A percentile compares a stretch with the other conserved stretches of the same genome.
These are phyloP conservation scores for Apium graveolens DNA, from an alignment of 129 eudicot genomes.

Conservation along the genomic window DNA sequence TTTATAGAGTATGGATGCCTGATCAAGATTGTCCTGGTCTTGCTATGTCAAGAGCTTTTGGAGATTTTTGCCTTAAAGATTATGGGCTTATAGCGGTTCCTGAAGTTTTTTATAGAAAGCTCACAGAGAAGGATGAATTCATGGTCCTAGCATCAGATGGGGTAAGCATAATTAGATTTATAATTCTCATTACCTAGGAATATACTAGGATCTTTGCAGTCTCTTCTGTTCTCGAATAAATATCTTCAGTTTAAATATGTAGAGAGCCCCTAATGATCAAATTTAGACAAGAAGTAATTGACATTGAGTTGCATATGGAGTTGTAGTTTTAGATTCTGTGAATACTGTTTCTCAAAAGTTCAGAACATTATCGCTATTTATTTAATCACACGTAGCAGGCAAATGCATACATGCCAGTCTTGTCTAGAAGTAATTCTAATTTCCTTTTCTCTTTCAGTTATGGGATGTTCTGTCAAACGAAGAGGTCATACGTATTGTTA, in stretches of 20 bases:
- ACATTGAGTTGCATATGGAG: neutral
- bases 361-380: neutral
- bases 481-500: conserved; percentile 56
- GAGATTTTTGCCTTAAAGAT: conserved; percentile 80
- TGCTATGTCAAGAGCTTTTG: conserved; percentile 82
- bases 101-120: conserved; percentile 41
- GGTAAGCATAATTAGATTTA: conserved; percentile 29
- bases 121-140: conserved; percentile 59
- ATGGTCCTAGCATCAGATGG: conserved; percentile 80
- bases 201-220: neutral
- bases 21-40: conserved; percentile 80
- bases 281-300: neutral
- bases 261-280: neutral
- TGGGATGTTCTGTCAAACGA: conserved; percentile 70
- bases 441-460: conserved; percentile 26
- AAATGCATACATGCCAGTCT: neutral
- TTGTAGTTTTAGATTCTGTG: neutral
- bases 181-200: neutral
- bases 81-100: conserved; percentile 66
- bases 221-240: neutral
- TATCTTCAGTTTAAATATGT: neutral
- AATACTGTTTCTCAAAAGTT: neutral
- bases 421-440: neutral
- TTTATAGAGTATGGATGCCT: conserved; percentile 69
- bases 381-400: neutral